Evolutionary conservation across 164 flowering plant genomes (phyloP), one percentile per base, ranked within the genome.

Genomic region (Cinnamomum chago): DNA sequence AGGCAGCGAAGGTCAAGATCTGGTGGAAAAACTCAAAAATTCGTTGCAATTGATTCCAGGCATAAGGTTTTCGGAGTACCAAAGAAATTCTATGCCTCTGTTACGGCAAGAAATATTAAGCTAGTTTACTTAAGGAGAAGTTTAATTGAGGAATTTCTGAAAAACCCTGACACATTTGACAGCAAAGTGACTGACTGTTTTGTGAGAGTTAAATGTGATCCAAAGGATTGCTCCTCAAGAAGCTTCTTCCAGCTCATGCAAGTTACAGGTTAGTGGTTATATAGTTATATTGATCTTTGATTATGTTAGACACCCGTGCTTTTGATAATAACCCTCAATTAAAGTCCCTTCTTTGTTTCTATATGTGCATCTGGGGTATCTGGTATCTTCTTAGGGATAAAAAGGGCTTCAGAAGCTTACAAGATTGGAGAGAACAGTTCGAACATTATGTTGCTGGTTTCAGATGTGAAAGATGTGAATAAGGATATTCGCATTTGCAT

Each of bases 81-180:
- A 28, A 76, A 73, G 60, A 85, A 83, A 72, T 67, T 80, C 78
- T 90, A 81, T 79, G 97, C 97, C 2, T 68, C 93, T 25, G 70
- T 94, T 17, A 75, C 75, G 24, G 30, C 79, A 52, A 77, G 82
- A 70, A 94, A 94, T 70, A 79, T 94, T 28, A 88, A 87, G 58
- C 87, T 83, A 65, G 81, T 94, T 58, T 92, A 90, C 77, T 67
- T 94, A 80, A 88, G 67, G 78, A 87, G 84, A 78, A 87, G 84
- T 74, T 80, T 90, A 50, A 79, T 92, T 22, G 81, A 82, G 75
- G 83, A 87, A 73, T 77, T 94, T 1, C 73, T 79, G 68, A 84
- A 85, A 79, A 51, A 72, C 23, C 84, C 80, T 12, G 90, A 85
- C 27, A 81, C 81, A 22, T 87, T 90, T 78, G 86, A 85, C 67